Conservation (phyloP, 371 early-diverging fungal genomes). For the Rhizopus arrhizus region DNA sequence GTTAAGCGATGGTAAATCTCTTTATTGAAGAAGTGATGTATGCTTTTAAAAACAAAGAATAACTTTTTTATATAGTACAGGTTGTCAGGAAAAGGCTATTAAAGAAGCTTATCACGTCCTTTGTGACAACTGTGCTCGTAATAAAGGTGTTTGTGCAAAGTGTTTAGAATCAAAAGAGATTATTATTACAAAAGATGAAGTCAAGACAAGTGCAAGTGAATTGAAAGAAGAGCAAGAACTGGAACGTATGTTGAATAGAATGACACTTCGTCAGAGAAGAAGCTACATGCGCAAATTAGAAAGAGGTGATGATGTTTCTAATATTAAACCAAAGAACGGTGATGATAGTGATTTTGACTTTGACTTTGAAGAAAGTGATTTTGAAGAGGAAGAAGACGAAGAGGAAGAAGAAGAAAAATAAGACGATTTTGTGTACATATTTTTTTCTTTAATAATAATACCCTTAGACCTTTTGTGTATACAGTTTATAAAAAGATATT, state of each 20-base stretch:
- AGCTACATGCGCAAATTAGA: slow-evolving; percentile 81
- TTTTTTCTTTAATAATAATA: slow-evolving; percentile 8
- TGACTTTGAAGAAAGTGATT: slow-evolving; percentile 49
- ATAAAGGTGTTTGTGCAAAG: slow-evolving; percentile 90
- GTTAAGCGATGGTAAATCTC: slow-evolving; percentile 81
- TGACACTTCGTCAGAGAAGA: slow-evolving; percentile 89
- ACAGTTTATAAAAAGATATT: background rate
- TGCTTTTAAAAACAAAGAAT: slow-evolving; percentile 1
- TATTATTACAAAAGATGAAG: slow-evolving; percentile 56
- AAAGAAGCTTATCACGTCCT: slow-evolving; percentile 95
- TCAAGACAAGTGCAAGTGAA: slow-evolving; percentile 60
- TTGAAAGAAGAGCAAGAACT: slow-evolving; percentile 73
- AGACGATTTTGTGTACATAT: slow-evolving; percentile 4
- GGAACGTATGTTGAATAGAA: slow-evolving; percentile 65
- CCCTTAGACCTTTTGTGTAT: slow-evolving; percentile 1
- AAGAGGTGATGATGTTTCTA: slow-evolving; percentile 60
- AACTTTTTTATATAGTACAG: slow-evolving; percentile 23
- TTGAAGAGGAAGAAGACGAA: slow-evolving; percentile 39
- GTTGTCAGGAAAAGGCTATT: slow-evolving; percentile 82
- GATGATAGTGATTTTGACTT: slow-evolving; percentile 37
- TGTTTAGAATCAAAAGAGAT: slow-evolving; percentile 81
- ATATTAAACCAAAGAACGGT: slow-evolving; percentile 39
- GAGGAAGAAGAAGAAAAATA: slow-evolving; percentile 30
- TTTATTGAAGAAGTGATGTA: background rate
- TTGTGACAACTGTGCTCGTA: slow-evolving; percentile 83